Base-by-base conservation (phyloP, 139 green algal species). In the Micractinium conductrix region DNA sequence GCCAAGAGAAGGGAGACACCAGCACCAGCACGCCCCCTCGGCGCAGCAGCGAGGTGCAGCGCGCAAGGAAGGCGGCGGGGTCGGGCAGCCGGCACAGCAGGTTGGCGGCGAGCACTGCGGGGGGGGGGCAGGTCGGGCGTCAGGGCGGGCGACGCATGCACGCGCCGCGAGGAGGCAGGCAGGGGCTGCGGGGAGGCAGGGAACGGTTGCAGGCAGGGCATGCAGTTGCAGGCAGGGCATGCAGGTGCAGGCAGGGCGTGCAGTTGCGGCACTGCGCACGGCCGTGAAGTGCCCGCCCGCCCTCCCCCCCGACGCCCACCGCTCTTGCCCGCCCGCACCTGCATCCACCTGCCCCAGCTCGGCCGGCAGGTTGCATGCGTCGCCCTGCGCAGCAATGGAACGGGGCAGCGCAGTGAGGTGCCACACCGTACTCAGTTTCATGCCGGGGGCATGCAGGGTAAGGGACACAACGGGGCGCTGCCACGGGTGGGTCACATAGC, bases 1-100 rank as follows among this genome's bases (percentile, higher is more conserved):
- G 84, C 95, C 95, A 98, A 1, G 83, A 91, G 89, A 93, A 96
- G 33, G 93, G 72, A 28, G 30, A 42, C 14, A 79, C 72, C 72
- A 79, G 72, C 38, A 72, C 55, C 37, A 45, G 48, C 43, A 48
- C 85, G 21, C 93, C 94, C 1, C 91, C 93, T 22, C 89, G 91
- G 84, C 89, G 91, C 35, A 96, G 65, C 26, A 92, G 76, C 5
- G 38, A 62, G 28, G 74, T 62, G 44, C 94, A 83, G 75, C 86
- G 78, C 22, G 70, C 35, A 38, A 97, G 79, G 76, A 95, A 90
- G 14, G 53, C 44, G 0, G 30, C 24, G 1, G 95, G 95, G 78
- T 96, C 89, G 8, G 93, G 90, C 44, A 98, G 87, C 1, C 94
- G 88, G 84, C 91, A 93, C 38, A 98, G 79, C 74, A 96, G 80